phyloP scores from a whole-genome alignment of 257 asterid genomes.

The Linaria vulgaris region DNA sequence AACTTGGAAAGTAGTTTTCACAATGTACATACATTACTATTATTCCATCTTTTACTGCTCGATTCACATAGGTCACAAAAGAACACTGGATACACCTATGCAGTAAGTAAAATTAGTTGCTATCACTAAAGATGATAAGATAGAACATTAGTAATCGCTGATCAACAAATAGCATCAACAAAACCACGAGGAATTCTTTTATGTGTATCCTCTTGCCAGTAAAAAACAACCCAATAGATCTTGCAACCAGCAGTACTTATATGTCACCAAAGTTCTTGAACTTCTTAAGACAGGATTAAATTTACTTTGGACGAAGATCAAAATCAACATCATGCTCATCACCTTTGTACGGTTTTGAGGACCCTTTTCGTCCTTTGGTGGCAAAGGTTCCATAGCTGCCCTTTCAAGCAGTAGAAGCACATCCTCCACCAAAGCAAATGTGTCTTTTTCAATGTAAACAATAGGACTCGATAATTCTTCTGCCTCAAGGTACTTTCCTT shows the following conservation, averaged over 20 bases:
- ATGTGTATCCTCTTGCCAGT: no score
- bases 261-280: not conserved
- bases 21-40: not conserved
- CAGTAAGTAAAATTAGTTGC: no score
- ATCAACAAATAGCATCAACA: no score
- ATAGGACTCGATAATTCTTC: constrained; percentile 66
- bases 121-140: no score
- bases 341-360: constrained; percentile 96
- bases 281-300: not conserved
- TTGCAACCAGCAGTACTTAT: no score
- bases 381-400: constrained; percentile 85
- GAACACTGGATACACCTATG: no score
- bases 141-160: not conserved
- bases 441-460: constrained; percentile 64
- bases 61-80: no score
- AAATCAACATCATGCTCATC: constrained; percentile 18
- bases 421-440: constrained; percentile 81
- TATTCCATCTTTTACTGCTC: not conserved
- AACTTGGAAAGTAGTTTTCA: not conserved
- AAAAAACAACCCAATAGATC: no score
- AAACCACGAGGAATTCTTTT: no score
- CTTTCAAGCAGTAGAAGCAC: constrained; percentile 81
- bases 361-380: constrained; percentile 95
- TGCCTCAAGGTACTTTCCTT: constrained; percentile 48
- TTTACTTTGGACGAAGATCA: not conserved